These are phyloP conservation scores for Lentinula detonsa DNA, from an alignment of 768 basidiomycete genomes.

Conservation along the genomic window DNA sequence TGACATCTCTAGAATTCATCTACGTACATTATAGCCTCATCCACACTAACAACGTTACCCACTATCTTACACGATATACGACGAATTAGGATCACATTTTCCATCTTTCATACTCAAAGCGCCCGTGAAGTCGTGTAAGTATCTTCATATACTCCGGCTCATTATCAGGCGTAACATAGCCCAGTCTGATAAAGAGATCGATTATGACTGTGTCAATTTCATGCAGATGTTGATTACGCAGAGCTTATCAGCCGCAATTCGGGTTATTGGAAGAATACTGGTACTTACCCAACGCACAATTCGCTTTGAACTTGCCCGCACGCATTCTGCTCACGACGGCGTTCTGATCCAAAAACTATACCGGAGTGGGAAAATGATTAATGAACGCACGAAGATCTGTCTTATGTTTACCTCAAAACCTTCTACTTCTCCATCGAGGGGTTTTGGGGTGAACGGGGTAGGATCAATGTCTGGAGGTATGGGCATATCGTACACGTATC, in stretches of 20 bases:
- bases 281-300: constrained; percentile 75
- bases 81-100: constrained; percentile 7
- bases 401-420: constrained; percentile 66
- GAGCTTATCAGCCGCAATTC: neutral
- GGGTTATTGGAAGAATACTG: neutral
- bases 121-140: constrained; percentile 63
- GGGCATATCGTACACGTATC: constrained; percentile 80
- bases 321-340: constrained; percentile 62
- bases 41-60: too few species aligned
- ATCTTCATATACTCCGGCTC: constrained; percentile 83
- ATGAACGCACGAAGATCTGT: neutral
- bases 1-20: too few species aligned
- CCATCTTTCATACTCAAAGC: constrained; percentile 62
- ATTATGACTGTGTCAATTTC: constrained; percentile 55
- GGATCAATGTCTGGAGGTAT: constrained; percentile 51
- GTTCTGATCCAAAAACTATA: constrained; percentile 60
- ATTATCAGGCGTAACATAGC: constrained; percentile 80
- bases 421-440: constrained; percentile 92
- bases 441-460: constrained; percentile 54
- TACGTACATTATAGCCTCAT: too few species aligned
- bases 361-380: neutral
- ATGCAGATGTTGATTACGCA: neutral
- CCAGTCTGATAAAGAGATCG: constrained; percentile 86
- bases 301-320: constrained; percentile 80
- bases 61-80: too few species aligned